Conservation (phyloP, 2,329 filamentous ascomycete species). For the Colletotrichum lindemuthianum region DNA sequence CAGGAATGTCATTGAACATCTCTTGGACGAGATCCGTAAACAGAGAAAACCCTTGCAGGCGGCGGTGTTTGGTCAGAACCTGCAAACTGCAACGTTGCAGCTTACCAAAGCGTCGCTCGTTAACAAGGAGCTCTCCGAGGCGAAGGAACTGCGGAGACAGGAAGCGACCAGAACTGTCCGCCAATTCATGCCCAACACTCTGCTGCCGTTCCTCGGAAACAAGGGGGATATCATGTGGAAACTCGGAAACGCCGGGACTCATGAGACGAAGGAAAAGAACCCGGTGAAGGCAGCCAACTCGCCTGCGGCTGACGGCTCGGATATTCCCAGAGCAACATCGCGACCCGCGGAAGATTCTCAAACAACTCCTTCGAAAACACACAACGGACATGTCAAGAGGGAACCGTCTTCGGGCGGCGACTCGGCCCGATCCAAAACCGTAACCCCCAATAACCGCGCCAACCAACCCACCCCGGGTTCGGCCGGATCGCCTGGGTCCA, state of each 20-base stretch:
- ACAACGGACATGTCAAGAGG: neutral
- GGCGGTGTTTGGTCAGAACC: slow-evolving; percentile 23
- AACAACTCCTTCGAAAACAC: too few relatives aligned
- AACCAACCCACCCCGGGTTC: too few relatives aligned
- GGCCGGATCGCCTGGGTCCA: too few relatives aligned
- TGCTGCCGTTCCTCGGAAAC: slow-evolving; percentile 27
- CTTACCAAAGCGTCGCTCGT: slow-evolving; percentile 22
- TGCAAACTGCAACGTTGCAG: slow-evolving; percentile 18
- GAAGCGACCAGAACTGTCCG: slow-evolving; percentile 21
- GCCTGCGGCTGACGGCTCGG: neutral
- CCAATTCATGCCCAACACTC: slow-evolving; percentile 15
- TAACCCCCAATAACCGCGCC: too few relatives aligned
- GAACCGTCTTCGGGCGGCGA: neutral
- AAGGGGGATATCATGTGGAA: slow-evolving; percentile 27
- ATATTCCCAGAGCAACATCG: slow-evolving; percentile 2
- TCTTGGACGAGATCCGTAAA: slow-evolving; percentile 4
- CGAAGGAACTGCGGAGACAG: slow-evolving; percentile 6
- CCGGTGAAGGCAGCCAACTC: neutral
- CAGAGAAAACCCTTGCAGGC: slow-evolving; percentile 26
- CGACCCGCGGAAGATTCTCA: too few relatives aligned
- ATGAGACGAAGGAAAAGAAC: neutral
- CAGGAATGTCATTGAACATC: slow-evolving; percentile 16
- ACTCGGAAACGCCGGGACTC: slow-evolving; percentile 15
- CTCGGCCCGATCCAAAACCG: neutral
- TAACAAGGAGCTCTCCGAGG: slow-evolving; percentile 17